Base-by-base conservation (phyloP, 352 stramenopile genomes). In the Pythium plurisporium region DNA sequence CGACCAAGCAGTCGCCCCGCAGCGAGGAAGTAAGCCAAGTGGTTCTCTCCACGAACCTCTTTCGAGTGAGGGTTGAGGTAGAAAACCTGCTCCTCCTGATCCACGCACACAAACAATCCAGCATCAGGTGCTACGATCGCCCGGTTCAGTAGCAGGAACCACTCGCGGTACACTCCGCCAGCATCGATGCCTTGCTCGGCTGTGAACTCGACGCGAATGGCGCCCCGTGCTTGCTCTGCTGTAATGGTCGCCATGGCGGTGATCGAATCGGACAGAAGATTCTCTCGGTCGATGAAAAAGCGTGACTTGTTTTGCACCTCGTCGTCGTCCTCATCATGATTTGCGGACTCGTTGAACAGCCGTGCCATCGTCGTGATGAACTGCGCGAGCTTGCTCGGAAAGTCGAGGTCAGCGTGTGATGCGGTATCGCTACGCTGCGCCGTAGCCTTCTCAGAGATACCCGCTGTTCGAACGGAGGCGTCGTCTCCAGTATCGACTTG, bases 161-260 rank as follows among this genome's bases (percentile, higher is more conserved):
- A 94, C 72, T 92, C 82, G 15, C 85, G 70, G 53, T 91, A 77
- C 6, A 94, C 59, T 14, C 76, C 87, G n/a, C n/a, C n/a, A n/a
- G n/a, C n/a, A n/a, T n/a, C n/a, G n/a, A n/a, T n/a, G n/a, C n/a
- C n/a, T n/a, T n/a, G n/a, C n/a, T n/a, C n/a, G 30, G 69, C 72
- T 6, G 78, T 47, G 62, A 96, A 94, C 37, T 91, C 68, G 31
- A 92, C 78, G 25, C 79, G 70, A 34, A 84, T 55, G 15, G 48
- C 36, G 12, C 36, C 48, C 3, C 37, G 26, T n/a, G n/a, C n/a
- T n/a, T n/a, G n/a, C n/a, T n/a, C n/a, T n/a, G n/a, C n/a, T n/a
- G n/a, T n/a, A n/a, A n/a, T n/a, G n/a, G n/a, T n/a, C n/a, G n/a
- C n/a, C n/a, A n/a, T n/a, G n/a, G n/a, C n/a, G n/a, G n/a, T n/a